These are phyloP conservation scores for Annulohypoxylon moriforme DNA, from an alignment of 495 filamentous ascomycete species.

Conservation along the genomic window DNA sequence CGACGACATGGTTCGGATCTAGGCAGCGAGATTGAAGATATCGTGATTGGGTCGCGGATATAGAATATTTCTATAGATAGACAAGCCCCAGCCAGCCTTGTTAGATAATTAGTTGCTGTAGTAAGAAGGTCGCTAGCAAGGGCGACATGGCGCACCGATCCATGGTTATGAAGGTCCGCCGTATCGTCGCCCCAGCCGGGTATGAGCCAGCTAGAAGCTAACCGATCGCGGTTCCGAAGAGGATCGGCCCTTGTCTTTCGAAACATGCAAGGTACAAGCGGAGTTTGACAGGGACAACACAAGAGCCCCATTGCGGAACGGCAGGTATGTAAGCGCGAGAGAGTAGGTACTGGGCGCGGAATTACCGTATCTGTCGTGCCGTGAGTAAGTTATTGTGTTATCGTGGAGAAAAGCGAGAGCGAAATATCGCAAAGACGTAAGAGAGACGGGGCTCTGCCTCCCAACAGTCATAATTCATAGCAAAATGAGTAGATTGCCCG, in stretches of 20 bases:
- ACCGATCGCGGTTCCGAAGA: constrained; percentile 1
- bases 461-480: constrained; percentile 3
- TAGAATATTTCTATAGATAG: neutral
- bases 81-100: neutral
- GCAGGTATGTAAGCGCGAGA: neutral
- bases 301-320: constrained; percentile 10
- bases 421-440: constrained; percentile 8
- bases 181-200: constrained; percentile 8
- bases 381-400: neutral
- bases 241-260: neutral
- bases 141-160: too few species aligned
- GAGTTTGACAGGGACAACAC: neutral
- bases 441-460: neutral
- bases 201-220: neutral
- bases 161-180: neutral
- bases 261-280: constrained; percentile 6
- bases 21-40: constrained; percentile 25
- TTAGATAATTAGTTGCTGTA: neutral
- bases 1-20: constrained; percentile 14
- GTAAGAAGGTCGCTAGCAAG: constrained; percentile 2
- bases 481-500: neutral
- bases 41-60: constrained; percentile 30
- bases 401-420: constrained; percentile 3
- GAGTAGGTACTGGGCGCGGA: neutral
- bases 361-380: neutral